Evolutionary conservation across 164 flowering plant species (phyloP).

Genomic region (Nelumbo lutea): DNA sequence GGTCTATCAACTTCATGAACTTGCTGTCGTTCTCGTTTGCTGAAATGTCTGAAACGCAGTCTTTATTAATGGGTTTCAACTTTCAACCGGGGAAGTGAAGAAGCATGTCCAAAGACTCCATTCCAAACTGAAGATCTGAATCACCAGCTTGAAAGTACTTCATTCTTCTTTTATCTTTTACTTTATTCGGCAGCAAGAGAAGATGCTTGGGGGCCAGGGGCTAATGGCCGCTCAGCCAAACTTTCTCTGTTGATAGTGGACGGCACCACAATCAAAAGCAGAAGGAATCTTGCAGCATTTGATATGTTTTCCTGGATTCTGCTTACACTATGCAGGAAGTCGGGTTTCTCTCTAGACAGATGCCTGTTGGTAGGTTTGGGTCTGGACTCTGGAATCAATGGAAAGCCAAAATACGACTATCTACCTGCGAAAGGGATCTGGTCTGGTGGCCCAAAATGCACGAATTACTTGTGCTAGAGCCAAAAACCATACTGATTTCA

Average conservation of each 20-base stretch:
- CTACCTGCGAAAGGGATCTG: background rate
- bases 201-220: background rate
- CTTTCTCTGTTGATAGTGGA: slow-evolving; percentile 8
- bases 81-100: no score
- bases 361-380: background rate
- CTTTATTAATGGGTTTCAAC: no score
- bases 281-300: slow-evolving; percentile 16
- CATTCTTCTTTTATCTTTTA: background rate
- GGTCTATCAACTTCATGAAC: background rate
- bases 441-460: no score
- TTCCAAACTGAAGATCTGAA: no score
- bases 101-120: background rate
- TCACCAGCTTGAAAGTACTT: background rate
- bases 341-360: background rate
- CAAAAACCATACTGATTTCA: background rate
- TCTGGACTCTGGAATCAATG: background rate
- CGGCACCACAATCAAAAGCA: slow-evolving; percentile 19
- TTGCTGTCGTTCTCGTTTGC: no score
- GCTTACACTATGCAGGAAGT: background rate
- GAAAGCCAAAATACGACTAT: background rate
- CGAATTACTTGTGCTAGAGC: background rate
- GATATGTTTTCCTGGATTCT: background rate
- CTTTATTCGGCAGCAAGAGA: slow-evolving; percentile 7
- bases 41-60: no score
- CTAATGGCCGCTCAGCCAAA: background rate